phyloP scores from a whole-genome alignment of 2,329 filamentous ascomycete species.

The Exserohilum rostratum region DNA sequence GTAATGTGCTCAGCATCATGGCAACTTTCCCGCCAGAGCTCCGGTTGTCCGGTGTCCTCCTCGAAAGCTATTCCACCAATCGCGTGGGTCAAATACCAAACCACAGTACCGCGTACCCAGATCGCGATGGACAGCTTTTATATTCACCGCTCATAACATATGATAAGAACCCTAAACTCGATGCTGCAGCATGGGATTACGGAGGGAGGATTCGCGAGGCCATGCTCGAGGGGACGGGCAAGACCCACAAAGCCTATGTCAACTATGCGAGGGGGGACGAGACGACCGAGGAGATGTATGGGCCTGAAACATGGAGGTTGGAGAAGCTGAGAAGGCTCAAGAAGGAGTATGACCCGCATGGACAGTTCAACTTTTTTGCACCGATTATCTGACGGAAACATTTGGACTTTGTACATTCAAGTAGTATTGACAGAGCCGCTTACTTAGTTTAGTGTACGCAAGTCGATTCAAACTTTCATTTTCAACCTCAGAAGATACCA shows the following conservation, averaged over 20 bases:
- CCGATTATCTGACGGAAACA: slow-evolving; percentile 20
- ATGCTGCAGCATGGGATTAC: slow-evolving; percentile 16
- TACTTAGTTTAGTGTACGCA: neutral
- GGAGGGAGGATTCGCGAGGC: slow-evolving; percentile 15
- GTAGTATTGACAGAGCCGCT: neutral
- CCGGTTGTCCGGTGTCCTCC: slow-evolving; percentile 17
- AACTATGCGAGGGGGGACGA: slow-evolving; percentile 45
- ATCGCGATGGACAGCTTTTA: slow-evolving; percentile 23
- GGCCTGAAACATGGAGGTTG: slow-evolving; percentile 43
- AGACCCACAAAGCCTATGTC: slow-evolving; percentile 32
- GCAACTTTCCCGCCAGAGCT: slow-evolving; percentile 14
- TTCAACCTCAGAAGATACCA: neutral
- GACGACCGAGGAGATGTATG: slow-evolving; percentile 39
- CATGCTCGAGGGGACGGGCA: slow-evolving; percentile 17
- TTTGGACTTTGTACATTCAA: no score
- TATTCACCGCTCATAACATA: slow-evolving; percentile 22
- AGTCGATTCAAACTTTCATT: neutral
- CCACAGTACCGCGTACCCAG: slow-evolving; percentile 27
- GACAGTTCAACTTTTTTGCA: slow-evolving; percentile 37
- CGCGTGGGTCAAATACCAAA: slow-evolving; percentile 17
- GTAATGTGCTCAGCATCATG: slow-evolving; percentile 21
- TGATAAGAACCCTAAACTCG: slow-evolving; percentile 17
- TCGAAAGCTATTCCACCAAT: slow-evolving; percentile 27
- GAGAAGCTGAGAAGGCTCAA: slow-evolving; percentile 42
- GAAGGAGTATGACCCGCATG: slow-evolving; percentile 41